Base-by-base conservation (phyloP, 305 asterid species). In the Fraxinus dipetala region DNA sequence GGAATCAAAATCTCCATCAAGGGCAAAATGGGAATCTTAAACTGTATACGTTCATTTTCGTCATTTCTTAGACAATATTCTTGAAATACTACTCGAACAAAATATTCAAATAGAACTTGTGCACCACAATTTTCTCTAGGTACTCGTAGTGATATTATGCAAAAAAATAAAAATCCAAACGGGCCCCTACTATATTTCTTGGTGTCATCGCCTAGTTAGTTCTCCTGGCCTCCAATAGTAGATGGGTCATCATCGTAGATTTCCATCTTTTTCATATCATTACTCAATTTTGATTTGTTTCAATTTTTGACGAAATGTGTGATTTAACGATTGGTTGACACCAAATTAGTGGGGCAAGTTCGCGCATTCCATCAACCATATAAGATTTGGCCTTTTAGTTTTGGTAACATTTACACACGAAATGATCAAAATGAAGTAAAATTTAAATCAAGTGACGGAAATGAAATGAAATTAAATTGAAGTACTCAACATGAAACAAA, bases 21-120 rank as follows among this genome's bases (percentile, higher is more conserved):
- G 86, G 89, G 84, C 82, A 83, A 77, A 77, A 40, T 22, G 61
- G 90, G 85, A 73, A 85, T 80, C 40, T 78, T 26, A 43, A 36
- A 77, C 14, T 51, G 8, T 70, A 14, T 70, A 31, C 11, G 10
- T 1, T 10, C 28, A 6, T 28, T 10, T 22, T 67, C 59, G 2
- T 48, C 6, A 48, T 48, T 48, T 48, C 16, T 54, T 20, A 1
- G 70, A 22, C 3, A 18, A 9, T 61, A 18, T 61, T 18, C 30
- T 45, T 10, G 56, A 45, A 45, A 45, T 14, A 45, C n/a, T 43
- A 11, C 54, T 22, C 28, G 30, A 59, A 20, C 63, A 51, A 51
- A 51, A 51, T 16, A 51, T 51, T 51, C 63, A 2, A 51, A 51
- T 51, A 5, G 31, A 6, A 59, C 10, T 59, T 59, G 30, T 59